These are phyloP conservation scores for Pouteria campechiana DNA, from an alignment of 179 eudicot genomes.

Conservation along the genomic window DNA sequence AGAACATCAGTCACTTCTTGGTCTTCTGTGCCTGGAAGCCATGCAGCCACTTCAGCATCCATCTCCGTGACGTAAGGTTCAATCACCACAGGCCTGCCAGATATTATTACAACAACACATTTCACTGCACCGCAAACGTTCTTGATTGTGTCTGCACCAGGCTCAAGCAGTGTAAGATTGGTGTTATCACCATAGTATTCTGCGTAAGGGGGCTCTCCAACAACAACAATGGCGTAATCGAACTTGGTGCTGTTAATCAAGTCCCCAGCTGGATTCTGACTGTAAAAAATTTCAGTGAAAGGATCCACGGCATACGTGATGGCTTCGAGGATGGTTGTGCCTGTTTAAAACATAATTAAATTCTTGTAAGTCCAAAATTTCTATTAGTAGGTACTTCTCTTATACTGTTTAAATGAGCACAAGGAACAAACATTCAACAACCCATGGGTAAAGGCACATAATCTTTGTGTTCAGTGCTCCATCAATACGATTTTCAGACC, in stretches of 20 bases:
- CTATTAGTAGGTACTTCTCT: too few species aligned
- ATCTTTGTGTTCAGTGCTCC: too few species aligned
- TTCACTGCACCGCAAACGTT: slow-evolving; percentile 51
- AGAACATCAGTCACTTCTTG: slow-evolving; percentile 82
- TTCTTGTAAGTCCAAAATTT: too few species aligned
- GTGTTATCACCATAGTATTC: slow-evolving; percentile 64
- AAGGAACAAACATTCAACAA: background rate
- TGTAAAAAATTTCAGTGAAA: slow-evolving; percentile 44
- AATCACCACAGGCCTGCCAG: slow-evolving; percentile 69
- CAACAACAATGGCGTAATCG: slow-evolving; percentile 64
- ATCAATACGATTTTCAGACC: too few species aligned
- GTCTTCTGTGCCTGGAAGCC: slow-evolving; percentile 84
- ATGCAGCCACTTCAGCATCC: slow-evolving; percentile 74
- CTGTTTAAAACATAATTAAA: slow-evolving; percentile 21
- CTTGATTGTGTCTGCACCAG: slow-evolving; percentile 45
- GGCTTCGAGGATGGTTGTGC: slow-evolving; percentile 71
- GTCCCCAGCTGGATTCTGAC: slow-evolving; percentile 38
- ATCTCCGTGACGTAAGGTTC: slow-evolving; percentile 45
- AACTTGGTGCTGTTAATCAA: slow-evolving; percentile 44
- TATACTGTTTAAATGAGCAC: too few species aligned
- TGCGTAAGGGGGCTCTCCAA: slow-evolving; percentile 73
- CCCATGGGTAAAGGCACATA: background rate
- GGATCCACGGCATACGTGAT: slow-evolving; percentile 58
- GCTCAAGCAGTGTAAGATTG: slow-evolving; percentile 40
- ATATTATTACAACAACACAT: slow-evolving; percentile 58